Base-by-base conservation (phyloP, 2,329 filamentous ascomycete species). In the Aspergillus costaricaensis region DNA sequence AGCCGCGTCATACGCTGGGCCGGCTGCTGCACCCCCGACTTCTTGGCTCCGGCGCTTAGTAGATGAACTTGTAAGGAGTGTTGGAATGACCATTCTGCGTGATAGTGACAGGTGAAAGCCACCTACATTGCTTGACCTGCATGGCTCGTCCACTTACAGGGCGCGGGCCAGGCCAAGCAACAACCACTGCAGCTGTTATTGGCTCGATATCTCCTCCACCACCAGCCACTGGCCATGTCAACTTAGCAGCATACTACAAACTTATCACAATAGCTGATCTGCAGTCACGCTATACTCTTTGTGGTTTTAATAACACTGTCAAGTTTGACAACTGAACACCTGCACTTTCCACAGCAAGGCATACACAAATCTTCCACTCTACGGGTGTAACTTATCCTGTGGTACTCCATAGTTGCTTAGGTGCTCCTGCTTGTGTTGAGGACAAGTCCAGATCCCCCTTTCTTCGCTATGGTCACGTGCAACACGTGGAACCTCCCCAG, bases 11-110 rank as follows among this genome's bases (percentile, higher is more conserved):
- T 47, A 44, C 23, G 47, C 47, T 30, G 47, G 12, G 25, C 47
- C 47, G 47, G 25, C 47, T 43, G 39, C 44, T 49, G 44, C 44
- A 49, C 19, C 23, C n/a, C 51, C 53, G 53, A 47, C 53, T 55
- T 55, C 53, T 55, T 55, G 53, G 53, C 53, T 55, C n/a, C 27
- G 39, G 39, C 39, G 53, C 53, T 55, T 55, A 25, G 25, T 32
- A 19, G 39, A 43, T 9, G 36, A 14, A 15, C 1, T 36, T 36
- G 32, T 36, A 36, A 2, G 10, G 12, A 36, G 25, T 41, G 38
- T n/a, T 15, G 19, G 25, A 12, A n/a, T n/a, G 25, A 27, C 21
- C 2, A n/a, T 32, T 19, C 21, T 4, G 44, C 47, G 25, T 49
- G 25, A 49, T 30, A 30, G 25, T 49, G 25, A 30, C 47, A 44